phyloP scores from a whole-genome alignment of 306 rosid species.

The Cicer cuneatum region DNA sequence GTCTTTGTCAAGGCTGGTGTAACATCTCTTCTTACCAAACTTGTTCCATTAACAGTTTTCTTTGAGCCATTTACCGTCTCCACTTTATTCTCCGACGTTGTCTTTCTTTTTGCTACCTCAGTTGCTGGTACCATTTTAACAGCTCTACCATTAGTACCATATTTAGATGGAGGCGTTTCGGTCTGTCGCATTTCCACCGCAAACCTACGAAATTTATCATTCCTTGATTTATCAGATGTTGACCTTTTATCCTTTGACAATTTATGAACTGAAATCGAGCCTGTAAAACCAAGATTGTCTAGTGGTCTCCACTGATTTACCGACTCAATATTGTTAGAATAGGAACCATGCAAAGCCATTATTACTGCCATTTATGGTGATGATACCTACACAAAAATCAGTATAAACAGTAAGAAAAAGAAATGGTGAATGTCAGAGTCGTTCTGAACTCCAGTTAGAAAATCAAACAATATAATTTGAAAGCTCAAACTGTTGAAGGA shows the following conservation, averaged over 20 bases:
- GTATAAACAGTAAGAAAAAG: neutral
- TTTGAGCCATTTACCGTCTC: conserved; percentile 63
- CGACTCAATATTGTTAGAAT: conserved; percentile 54
- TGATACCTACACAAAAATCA: conserved; percentile 40
- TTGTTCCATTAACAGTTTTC: conserved; percentile 65
- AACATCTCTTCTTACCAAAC: conserved; percentile 55
- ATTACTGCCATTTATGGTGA: conserved; percentile 61
- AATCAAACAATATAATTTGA: conserved; percentile 2
- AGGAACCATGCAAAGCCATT: conserved; percentile 72
- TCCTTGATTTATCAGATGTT: conserved; percentile 33
- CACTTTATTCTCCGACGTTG: conserved; percentile 49
- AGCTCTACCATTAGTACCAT: conserved; percentile 70
- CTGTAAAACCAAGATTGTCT: conserved; percentile 63
- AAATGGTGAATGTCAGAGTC: conserved; percentile 8
- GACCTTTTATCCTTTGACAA: conserved; percentile 48
- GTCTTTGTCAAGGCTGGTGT: conserved; percentile 53
- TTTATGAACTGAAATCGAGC: conserved; percentile 58
- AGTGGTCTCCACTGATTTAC: conserved; percentile 51
- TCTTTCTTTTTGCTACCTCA: conserved; percentile 63
- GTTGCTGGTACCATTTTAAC: conserved; percentile 83
- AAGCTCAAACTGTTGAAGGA: neutral
- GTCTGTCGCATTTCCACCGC: conserved; percentile 64
- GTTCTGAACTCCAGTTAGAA: conserved; percentile 6
- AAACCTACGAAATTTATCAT: conserved; percentile 45
- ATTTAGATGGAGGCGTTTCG: conserved; percentile 57